phyloP scores from a whole-genome alignment of 495 filamentous ascomycete species.

The Clavariopsis aquatica region DNA sequence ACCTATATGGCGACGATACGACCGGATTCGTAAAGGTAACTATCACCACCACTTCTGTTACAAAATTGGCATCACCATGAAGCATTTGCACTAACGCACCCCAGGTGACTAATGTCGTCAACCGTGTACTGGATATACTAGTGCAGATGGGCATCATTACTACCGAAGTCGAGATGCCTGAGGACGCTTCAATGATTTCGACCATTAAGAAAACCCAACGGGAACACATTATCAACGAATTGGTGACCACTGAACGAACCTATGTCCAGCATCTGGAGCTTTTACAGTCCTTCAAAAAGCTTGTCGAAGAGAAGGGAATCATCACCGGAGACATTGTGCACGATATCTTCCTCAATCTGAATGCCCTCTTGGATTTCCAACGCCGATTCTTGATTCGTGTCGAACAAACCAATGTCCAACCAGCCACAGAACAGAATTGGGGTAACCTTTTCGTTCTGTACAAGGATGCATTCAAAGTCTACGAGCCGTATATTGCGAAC shows the following conservation, averaged over 20 bases:
- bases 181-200: slow-evolving; percentile 37
- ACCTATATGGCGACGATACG: slow-evolving; percentile 90
- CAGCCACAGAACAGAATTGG: slow-evolving; percentile 82
- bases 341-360: slow-evolving; percentile 94
- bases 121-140: slow-evolving; percentile 84
- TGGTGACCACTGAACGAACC: slow-evolving; percentile 91
- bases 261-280: slow-evolving; percentile 98
- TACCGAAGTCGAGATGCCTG: slow-evolving; percentile 32
- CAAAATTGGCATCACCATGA: background rate
- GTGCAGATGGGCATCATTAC: slow-evolving; percentile 68
- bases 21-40: slow-evolving; percentile 94
- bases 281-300: slow-evolving; percentile 87
- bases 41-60: background rate
- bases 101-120: slow-evolving; percentile 78
- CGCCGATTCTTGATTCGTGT: slow-evolving; percentile 91
- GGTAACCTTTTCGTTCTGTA: slow-evolving; percentile 77
- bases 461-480: slow-evolving; percentile 80
- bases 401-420: slow-evolving; percentile 86
- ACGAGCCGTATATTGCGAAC: slow-evolving; percentile 96
- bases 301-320: slow-evolving; percentile 80
- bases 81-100: slow-evolving; percentile 28
- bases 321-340: slow-evolving; percentile 89
- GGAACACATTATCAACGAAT: slow-evolving; percentile 83
- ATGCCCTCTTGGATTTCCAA: slow-evolving; percentile 91
- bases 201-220: slow-evolving; percentile 67